Percentiles rank a stretch among this genome's conserved stretches.
Evolutionary conservation across 108 stramenopile genomes (phyloP).

Genomic region (Skeletonema marinoi): DNA sequence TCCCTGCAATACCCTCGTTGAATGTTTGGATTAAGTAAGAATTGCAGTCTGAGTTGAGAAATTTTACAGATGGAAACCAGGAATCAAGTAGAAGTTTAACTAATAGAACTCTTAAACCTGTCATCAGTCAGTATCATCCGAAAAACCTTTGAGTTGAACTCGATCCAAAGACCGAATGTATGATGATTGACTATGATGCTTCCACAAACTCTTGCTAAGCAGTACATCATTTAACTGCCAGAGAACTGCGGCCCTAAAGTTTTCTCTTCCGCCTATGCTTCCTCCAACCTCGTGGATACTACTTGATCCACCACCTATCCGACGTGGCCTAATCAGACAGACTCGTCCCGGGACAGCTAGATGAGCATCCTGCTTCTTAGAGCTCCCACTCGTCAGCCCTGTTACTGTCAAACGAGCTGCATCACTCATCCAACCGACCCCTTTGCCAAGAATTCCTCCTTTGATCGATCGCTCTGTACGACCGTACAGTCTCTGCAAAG

Average conservation of each 20-base stretch:
- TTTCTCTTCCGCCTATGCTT: constrained; percentile 71
- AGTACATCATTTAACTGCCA: constrained; percentile 90
- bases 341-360: constrained; percentile 75
- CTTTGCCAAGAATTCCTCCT: constrained; percentile 49
- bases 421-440: constrained; percentile 76
- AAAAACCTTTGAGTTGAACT: constrained; percentile 67
- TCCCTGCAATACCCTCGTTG: too few species aligned
- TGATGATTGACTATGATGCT: constrained; percentile 69
- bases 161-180: constrained; percentile 84
- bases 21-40: constrained; percentile 24
- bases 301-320: constrained; percentile 65
- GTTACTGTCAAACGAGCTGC: constrained; percentile 74
- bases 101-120: not conserved
- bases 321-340: constrained; percentile 75
- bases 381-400: constrained; percentile 62
- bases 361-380: constrained; percentile 64
- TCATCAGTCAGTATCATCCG: constrained; percentile 11
- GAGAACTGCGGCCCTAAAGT: constrained; percentile 73
- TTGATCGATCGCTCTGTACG: constrained; percentile 53
- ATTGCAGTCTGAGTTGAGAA: not conserved
- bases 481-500: constrained; percentile 57
- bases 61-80: not conserved
- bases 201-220: constrained; percentile 80
- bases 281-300: constrained; percentile 87
- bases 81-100: not conserved